Evolutionary conservation across 495 filamentous ascomycete genomes (phyloP).

Genomic region (Annulohypoxylon moriforme): DNA sequence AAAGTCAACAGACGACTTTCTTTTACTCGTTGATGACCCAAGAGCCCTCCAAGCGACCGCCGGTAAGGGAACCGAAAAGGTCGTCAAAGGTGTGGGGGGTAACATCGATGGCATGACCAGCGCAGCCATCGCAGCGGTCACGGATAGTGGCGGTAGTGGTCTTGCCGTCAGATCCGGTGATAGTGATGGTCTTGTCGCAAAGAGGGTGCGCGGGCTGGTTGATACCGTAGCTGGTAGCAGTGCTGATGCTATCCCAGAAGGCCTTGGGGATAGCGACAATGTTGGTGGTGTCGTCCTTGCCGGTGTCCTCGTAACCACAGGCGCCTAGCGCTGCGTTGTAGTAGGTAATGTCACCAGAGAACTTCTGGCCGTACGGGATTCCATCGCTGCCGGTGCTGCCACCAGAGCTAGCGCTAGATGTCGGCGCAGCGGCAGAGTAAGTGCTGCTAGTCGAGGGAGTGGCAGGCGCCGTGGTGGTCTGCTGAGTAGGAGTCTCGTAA

Average conservation of each 20-base stretch:
- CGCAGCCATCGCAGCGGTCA: constrained; percentile 82
- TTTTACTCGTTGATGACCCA: constrained; percentile 59
- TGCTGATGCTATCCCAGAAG: constrained; percentile 60
- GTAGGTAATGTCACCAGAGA: constrained; percentile 60
- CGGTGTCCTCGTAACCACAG: constrained; percentile 57
- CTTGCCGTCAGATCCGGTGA: constrained; percentile 66
- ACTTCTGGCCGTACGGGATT: constrained; percentile 30
- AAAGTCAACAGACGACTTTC: neutral
- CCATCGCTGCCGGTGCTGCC: constrained; percentile 36
- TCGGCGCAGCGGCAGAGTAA: constrained; percentile 23
- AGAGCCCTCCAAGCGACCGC: constrained; percentile 49
- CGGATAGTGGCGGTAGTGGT: constrained; percentile 66
- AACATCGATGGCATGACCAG: constrained; percentile 57
- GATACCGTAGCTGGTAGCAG: constrained; percentile 54
- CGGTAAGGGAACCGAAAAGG: constrained; percentile 54
- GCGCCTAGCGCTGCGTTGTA: constrained; percentile 58
- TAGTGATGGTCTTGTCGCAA: constrained; percentile 74
- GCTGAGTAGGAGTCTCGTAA: constrained; percentile 17
- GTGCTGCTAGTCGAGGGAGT: constrained; percentile 27
- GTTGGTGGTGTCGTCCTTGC: constrained; percentile 53
- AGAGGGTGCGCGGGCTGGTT: constrained; percentile 66
- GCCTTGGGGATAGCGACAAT: constrained; percentile 57
- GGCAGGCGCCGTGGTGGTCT: constrained; percentile 13
- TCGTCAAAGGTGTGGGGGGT: constrained; percentile 57
- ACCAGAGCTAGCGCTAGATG: constrained; percentile 31